A percentile compares a stretch with the other conserved stretches of the same genome.
phyloP scores from a whole-genome alignment of 208 protist genomes.

The Phytomonas sp. region DNA sequence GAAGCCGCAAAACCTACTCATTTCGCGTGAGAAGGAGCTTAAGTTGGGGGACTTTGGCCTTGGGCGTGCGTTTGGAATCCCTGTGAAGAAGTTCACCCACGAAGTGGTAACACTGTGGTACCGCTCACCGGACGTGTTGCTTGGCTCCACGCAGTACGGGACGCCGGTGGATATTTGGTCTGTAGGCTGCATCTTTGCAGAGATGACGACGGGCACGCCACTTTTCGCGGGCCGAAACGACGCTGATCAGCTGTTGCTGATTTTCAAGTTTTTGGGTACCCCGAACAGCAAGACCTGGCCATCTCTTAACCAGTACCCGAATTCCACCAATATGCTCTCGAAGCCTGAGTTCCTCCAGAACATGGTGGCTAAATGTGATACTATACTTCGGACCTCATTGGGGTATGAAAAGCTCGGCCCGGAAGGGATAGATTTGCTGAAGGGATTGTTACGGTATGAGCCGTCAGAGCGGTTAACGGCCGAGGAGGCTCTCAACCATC shows the following conservation, averaged over 20 bases:
- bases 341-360: constrained; percentile 62
- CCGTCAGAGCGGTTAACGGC: constrained; percentile 64
- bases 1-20: constrained; percentile 87
- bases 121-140: constrained; percentile 89
- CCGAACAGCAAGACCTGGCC: constrained; percentile 92
- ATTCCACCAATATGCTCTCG: constrained; percentile 71
- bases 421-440: constrained; percentile 57
- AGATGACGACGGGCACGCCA: constrained; percentile 87
- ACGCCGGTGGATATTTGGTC: constrained; percentile 90
- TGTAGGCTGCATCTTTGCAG: constrained; percentile 92
- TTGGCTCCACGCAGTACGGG: constrained; percentile 83
- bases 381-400: constrained; percentile 29
- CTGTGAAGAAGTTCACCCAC: constrained; percentile 77
- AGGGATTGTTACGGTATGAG: constrained; percentile 62
- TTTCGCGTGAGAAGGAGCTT: constrained; percentile 67
- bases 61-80: constrained; percentile 77
- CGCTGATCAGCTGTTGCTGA: constrained; percentile 93
- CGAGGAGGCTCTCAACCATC: constrained; percentile 77
- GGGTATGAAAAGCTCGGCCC: constrained; percentile 57
- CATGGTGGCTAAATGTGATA: constrained; percentile 33
- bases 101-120: constrained; percentile 95
- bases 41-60: constrained; percentile 89
- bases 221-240: constrained; percentile 95
- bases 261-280: constrained; percentile 92
- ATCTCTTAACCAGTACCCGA: constrained; percentile 71